Conservation (phyloP, 2,329 filamentous ascomycete genomes). For the Pseudohalonectria lignicola region DNA sequence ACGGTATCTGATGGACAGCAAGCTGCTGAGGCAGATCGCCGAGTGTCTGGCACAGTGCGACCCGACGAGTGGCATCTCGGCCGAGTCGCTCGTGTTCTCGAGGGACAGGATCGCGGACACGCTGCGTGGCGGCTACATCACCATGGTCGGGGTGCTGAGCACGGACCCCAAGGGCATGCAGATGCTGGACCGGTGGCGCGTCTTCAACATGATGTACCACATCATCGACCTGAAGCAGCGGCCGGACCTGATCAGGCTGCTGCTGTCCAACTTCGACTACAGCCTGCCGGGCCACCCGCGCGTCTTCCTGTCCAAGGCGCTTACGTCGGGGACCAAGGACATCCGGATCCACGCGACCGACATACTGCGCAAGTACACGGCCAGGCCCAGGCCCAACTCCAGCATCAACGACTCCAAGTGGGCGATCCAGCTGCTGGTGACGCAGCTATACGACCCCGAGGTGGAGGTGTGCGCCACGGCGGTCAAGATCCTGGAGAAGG, state of each 20-base stretch:
- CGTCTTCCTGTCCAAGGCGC: constrained; percentile 83
- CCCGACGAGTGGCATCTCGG: constrained; percentile 65
- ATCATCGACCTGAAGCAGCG: constrained; percentile 87
- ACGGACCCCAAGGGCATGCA: constrained; percentile 71
- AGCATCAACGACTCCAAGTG: constrained; percentile 67
- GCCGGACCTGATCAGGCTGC: constrained; percentile 79
- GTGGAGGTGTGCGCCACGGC: constrained; percentile 93
- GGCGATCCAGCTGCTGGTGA: constrained; percentile 96
- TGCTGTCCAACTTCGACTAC: constrained; percentile 89
- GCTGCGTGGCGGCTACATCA: constrained; percentile 85
- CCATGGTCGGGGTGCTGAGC: constrained; percentile 80
- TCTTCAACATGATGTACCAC: constrained; percentile 99
- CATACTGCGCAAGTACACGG: constrained; percentile 77
- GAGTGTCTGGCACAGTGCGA: constrained; percentile 95
- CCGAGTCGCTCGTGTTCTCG: constrained; percentile 81
- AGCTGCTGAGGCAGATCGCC: constrained; percentile 83
- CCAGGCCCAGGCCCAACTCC: constrained; percentile 28
- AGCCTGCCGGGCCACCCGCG: constrained; percentile 78
- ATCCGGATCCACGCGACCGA: constrained; percentile 87
- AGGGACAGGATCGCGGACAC: constrained; percentile 75
- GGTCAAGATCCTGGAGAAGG: constrained; percentile 94
- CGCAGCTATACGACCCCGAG: constrained; percentile 93
- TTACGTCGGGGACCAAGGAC: constrained; percentile 84
- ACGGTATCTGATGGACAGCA: constrained; percentile 81
- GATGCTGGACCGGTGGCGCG: constrained; percentile 91